Evolutionary conservation across 441 rosid species (phyloP), one percentile per base, ranked within the genome.

Genomic region (Brassica balearica): DNA sequence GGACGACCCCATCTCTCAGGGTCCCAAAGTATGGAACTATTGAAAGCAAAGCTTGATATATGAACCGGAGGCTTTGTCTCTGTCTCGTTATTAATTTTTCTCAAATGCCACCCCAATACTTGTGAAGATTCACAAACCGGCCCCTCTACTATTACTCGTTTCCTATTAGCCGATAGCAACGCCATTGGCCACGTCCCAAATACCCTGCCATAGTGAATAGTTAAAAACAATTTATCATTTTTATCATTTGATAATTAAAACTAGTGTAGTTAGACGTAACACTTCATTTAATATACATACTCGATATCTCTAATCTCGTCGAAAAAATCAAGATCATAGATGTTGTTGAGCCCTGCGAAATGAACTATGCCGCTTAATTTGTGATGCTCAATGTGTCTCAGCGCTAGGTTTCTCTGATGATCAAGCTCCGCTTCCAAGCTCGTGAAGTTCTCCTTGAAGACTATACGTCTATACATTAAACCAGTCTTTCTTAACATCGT

Each of bases 1-100:
- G 95, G 90, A n/a, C 98, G 92, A 68, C 99, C 99, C 99, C 98
- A 93, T 87, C 97, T 85, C 71, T 94, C 98, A 27, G 98, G 98
- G 69, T 94, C 98, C 99, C 98, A 94, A 55, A 96, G 98, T 27
- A 94, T 92, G 2, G 97, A 94, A 72, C 99, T 96, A 83, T 96
- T 96, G 82, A 96, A 96, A n/a, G 88, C 98, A 71, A 96, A 91
- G 70, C 91, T 88, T 3, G 99, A 92, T 62, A 92, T 87, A 41
- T 89, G 94, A 62, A 89, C 92, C 0, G 88, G 87, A 68, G 87
- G 85, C 15, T 69, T 85, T n/a, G 56, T 61, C n/a, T 87, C 94
- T 0, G 88, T 86, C 82, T 82, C 88, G 10, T 85, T 90, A 78
- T 85, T 88, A 72, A 85, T 80, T 41, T 86, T 88, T 68, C 85